phyloP scores from a whole-genome alignment of 805 yeast genomes.

The Alloascoidea hylecoeti region DNA sequence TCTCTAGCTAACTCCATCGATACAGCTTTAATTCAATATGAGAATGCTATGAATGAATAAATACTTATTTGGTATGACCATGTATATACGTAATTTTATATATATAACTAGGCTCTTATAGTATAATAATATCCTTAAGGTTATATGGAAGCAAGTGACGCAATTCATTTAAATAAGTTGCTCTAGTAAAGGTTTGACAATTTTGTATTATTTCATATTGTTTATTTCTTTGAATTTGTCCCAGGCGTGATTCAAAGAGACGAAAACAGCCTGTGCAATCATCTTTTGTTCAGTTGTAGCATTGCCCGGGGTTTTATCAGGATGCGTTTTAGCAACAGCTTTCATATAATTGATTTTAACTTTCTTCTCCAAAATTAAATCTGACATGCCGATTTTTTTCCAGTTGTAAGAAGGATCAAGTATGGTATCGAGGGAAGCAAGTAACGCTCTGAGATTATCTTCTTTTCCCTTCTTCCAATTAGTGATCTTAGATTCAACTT shows the following conservation, averaged over 20 bases:
- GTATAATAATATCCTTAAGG: background rate
- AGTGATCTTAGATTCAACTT: slow-evolving; percentile 36
- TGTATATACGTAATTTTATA: too few species aligned
- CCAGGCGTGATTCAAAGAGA: slow-evolving; percentile 81
- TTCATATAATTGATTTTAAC: slow-evolving; percentile 78
- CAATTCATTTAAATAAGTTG: background rate
- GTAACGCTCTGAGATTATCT: slow-evolving; percentile 64
- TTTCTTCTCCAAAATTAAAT: slow-evolving; percentile 77
- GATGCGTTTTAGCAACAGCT: slow-evolving; percentile 66
- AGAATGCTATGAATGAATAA: slow-evolving; percentile 19
- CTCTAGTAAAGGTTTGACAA: background rate
- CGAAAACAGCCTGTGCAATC: slow-evolving; percentile 81
- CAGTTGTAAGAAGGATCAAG: slow-evolving; percentile 56
- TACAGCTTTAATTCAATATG: slow-evolving; percentile 32
- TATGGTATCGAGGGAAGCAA: slow-evolving; percentile 53
- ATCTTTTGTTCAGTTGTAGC: slow-evolving; percentile 58
- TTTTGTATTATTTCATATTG: slow-evolving; percentile 18
- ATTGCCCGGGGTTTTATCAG: slow-evolving; percentile 60
- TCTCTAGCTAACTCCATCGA: slow-evolving; percentile 30
- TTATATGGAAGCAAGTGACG: background rate
- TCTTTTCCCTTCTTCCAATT: slow-evolving; percentile 67
- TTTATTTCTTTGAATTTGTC: slow-evolving; percentile 58
- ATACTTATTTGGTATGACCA: too few species aligned
- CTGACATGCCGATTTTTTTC: slow-evolving; percentile 54
- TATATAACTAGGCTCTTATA: background rate